Percentiles rank a stretch among this genome's conserved stretches.
Evolutionary conservation across 202 grass and related monocot species (phyloP).

Genomic region (Schoenoplectus triqueter): DNA sequence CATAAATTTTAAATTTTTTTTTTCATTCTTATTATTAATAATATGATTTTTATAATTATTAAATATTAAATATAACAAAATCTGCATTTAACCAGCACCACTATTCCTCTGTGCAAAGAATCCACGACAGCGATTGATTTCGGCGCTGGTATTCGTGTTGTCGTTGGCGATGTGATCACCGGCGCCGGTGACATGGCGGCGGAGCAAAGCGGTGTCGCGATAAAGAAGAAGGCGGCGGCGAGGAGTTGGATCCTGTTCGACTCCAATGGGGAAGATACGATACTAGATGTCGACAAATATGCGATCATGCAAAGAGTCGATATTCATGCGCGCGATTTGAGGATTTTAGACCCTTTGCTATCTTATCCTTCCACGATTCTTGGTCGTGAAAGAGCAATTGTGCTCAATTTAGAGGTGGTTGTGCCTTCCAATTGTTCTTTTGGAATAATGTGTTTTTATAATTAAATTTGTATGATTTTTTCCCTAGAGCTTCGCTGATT

Average conservation of each 20-base stretch:
- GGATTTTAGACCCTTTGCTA: constrained; percentile 89
- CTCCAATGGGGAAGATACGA: constrained; percentile 60
- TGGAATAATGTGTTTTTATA: not conserved
- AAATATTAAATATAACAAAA: no score
- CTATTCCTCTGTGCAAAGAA: not conserved
- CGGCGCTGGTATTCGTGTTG: not conserved
- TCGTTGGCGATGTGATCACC: constrained; percentile 45
- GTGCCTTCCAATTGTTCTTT: not conserved
- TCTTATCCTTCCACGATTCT: constrained; percentile 97
- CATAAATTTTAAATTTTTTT: no score
- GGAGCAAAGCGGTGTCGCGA: constrained; percentile 50
- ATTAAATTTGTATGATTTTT: not conserved
- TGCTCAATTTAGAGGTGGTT: constrained; percentile 89
- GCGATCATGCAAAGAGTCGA: constrained; percentile 93
- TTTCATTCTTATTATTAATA: no score
- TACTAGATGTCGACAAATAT: constrained; percentile 91
- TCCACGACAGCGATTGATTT: not conserved
- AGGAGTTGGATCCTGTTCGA: constrained; percentile 91
- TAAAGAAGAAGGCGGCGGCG: constrained; percentile 46
- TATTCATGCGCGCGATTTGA: constrained; percentile 93
- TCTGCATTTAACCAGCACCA: not conserved
- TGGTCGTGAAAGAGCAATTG: constrained; percentile 82
- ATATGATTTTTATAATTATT: no score
- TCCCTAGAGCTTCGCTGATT: not conserved
- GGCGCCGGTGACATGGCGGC: constrained; percentile 29